These are phyloP conservation scores for Lobosporangium transversale DNA, from an alignment of 192 early-diverging fungal genomes.

Conservation along the genomic window DNA sequence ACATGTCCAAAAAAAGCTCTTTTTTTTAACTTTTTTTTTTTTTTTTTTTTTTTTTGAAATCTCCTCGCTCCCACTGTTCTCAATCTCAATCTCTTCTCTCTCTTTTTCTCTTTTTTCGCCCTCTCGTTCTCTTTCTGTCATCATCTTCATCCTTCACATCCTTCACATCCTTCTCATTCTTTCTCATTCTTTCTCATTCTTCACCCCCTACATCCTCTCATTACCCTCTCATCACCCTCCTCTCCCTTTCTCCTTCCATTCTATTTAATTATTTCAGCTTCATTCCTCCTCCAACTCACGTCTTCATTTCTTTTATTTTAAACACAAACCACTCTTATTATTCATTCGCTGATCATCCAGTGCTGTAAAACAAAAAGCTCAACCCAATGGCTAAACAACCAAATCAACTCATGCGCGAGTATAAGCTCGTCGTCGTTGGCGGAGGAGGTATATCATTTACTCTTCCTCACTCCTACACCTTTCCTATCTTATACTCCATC, in stretches of 20 bases:
- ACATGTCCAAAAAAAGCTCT: no score
- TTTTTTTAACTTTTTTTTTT: neutral
- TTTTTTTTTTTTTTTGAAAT: constrained; percentile 1
- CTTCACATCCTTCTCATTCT: neutral
- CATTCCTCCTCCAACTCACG: neutral
- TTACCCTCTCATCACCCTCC: neutral
- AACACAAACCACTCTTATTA: no score
- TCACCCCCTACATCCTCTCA: neutral
- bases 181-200: neutral
- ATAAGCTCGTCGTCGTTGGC: constrained; percentile 85
- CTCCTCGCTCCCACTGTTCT: neutral
- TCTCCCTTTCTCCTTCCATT: neutral
- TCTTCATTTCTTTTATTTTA: neutral
- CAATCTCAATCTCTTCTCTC: neutral
- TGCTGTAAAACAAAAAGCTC: no score
- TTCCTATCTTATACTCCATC: neutral
- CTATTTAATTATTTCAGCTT: no score
- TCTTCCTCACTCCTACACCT: neutral
- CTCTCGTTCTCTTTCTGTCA: neutral
- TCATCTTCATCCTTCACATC: neutral
- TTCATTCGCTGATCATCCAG: no score
- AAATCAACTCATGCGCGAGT: constrained; percentile 60
- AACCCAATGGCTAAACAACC: constrained; percentile 15
- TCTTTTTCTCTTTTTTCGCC: neutral
- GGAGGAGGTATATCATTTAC: constrained; percentile 68